Base-by-base conservation (phyloP, 2,329 filamentous ascomycete genomes). In the Dactylellina parvicollis region DNA sequence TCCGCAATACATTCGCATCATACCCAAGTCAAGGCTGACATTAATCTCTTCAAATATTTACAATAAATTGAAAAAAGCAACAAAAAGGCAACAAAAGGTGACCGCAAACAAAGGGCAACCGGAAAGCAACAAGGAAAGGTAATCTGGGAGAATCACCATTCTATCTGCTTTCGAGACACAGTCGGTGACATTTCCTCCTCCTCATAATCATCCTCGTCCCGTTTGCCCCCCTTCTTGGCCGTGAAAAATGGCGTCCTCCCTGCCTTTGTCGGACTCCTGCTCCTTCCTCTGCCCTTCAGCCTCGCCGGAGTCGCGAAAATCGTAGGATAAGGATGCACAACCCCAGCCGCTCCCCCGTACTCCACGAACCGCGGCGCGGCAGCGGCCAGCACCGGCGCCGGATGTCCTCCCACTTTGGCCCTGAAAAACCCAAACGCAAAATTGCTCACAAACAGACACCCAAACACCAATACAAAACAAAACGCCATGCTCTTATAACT, bases 401-500 rank as follows among this genome's bases (percentile, higher is more conserved):
- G 76, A 34, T 77, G 76, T 9, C 75, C 56, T 24, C 52, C 73
- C n/a, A 61, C 59, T 38, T 72, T 67, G 3, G 73, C 61, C 36
- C 62, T 46, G 56, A 75, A 62, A 28, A 74, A 74, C 20, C 74
- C 76, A 78, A 88, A 88, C 1, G 86, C 86, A 79, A 86, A 83
- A 78, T 89, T 89, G 64, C 85, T 85, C 70, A 86, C 81, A 44
- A 84, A 83, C 56, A 88, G 84, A 76, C 84, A 83, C 49, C 82
- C 82, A 72, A 85, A 83, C 61, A 85, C 80, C 57, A 85, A 65
- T 54, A 84, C 75, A 38, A 81, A 79, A 24, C 82, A 82, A 79
- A 85, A 85, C 77, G 88, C 87, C 84, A 91, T 89, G 9, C 88
- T 86, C 81, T 97, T 97, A 81, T 92, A 90, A 75, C 90, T 92